A percentile compares a stretch with the other conserved stretches of the same genome.
Conservation (phyloP, 352 stramenopile species). For the Phytophthora crassamura region DNA sequence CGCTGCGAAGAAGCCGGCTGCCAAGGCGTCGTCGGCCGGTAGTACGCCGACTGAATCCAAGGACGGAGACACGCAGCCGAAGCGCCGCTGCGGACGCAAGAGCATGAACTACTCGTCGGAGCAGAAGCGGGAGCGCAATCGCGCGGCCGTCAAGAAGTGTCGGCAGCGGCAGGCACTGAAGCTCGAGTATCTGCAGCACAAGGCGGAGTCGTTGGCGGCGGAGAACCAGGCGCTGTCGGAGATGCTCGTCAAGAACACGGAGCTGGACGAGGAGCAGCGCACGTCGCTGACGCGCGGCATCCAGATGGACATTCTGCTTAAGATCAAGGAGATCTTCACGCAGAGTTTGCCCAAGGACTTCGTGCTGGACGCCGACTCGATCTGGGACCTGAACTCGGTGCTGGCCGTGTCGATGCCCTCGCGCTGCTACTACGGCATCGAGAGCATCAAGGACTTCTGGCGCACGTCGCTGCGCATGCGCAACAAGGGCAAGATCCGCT, state of each 20-base stretch:
- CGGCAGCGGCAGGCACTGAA: constrained; percentile 84
- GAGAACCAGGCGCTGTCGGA: constrained; percentile 80
- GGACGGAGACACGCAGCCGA: constrained; percentile 36
- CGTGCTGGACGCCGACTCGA: constrained; percentile 83
- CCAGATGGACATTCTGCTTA: constrained; percentile 88
- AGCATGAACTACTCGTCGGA: constrained; percentile 90
- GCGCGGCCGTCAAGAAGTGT: constrained; percentile 87
- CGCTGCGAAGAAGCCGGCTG: constrained; percentile 2
- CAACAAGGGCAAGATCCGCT: constrained; percentile 90
- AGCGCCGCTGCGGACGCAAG: constrained; percentile 80
- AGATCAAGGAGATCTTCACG: constrained; percentile 91
- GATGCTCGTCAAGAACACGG: constrained; percentile 77
- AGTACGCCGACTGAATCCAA: constrained; percentile 6
- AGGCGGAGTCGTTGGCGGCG: constrained; percentile 65
- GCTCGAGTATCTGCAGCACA: constrained; percentile 79
- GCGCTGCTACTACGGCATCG: constrained; percentile 86
- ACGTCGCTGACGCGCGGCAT: constrained; percentile 77
- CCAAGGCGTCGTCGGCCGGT: not conserved
- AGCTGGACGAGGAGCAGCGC: constrained; percentile 62
- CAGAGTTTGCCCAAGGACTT: constrained; percentile 88
- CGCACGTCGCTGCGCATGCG: constrained; percentile 84
- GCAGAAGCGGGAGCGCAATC: constrained; percentile 85
- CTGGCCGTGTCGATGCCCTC: constrained; percentile 86
- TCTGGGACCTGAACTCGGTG: constrained; percentile 88
- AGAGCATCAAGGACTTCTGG: constrained; percentile 91